These are phyloP conservation scores for Xylaria sp. DNA, from an alignment of 2,329 filamentous ascomycete genomes.

Conservation along the genomic window DNA sequence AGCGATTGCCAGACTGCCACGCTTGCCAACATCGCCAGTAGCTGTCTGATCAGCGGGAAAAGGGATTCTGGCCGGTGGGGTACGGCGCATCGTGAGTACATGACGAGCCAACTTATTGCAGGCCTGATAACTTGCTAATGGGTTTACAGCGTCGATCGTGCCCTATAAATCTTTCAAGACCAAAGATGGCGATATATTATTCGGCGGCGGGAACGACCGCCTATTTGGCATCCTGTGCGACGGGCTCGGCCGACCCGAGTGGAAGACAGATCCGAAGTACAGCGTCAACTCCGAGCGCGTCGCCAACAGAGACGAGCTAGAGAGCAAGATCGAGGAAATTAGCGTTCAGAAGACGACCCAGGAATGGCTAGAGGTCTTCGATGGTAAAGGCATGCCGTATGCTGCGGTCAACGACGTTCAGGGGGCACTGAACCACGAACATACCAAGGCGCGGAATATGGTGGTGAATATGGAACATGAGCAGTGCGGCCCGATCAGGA, in stretches of 20 bases:
- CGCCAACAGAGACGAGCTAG: conserved; percentile 74
- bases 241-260: conserved; percentile 59
- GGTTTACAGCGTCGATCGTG: conserved; percentile 79
- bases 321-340: conserved; percentile 75
- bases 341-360: conserved; percentile 78
- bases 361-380: conserved; percentile 84
- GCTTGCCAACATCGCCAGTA: conserved; percentile 92
- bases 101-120: neutral
- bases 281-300: conserved; percentile 65
- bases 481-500: conserved; percentile 79
- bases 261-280: conserved; percentile 63
- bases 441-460: conserved; percentile 86
- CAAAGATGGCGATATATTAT: conserved; percentile 69
- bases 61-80: conserved; percentile 91
- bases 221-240: conserved; percentile 68
- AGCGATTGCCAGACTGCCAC: conserved; percentile 96
- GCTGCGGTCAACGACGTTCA: conserved; percentile 94
- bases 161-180: conserved; percentile 87
- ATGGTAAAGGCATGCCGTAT: conserved; percentile 92
- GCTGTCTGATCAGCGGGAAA: conserved; percentile 83
- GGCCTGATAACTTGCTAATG: conserved; percentile 19
- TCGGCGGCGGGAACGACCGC: conserved; percentile 73
- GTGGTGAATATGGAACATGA: conserved; percentile 84
- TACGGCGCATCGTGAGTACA: conserved; percentile 81
- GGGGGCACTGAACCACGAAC: conserved; percentile 78